Evolutionary conservation across 1,284 basidiomycete species (phyloP).

Genomic region (Mycosarcoma mackinlayi): DNA sequence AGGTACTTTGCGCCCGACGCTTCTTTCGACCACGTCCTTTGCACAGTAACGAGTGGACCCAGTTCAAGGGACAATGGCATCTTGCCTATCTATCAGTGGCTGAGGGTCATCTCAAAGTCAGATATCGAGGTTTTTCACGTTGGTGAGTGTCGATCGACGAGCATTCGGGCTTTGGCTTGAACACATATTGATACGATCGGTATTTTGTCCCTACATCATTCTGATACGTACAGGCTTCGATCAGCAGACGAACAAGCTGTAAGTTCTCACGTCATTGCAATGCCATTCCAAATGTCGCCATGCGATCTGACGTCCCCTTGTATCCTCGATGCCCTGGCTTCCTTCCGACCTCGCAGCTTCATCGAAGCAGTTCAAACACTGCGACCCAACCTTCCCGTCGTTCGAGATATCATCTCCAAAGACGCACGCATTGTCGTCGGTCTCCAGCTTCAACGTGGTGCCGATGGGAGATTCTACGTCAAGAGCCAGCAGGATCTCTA

Average conservation of each 20-base stretch:
- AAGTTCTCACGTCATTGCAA: neutral
- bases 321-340: no score
- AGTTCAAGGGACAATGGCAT: slow-evolving; percentile 62
- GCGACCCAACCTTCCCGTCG: slow-evolving; percentile 46
- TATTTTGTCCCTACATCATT: no score
- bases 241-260: slow-evolving; percentile 29
- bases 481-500: slow-evolving; percentile 64
- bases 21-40: slow-evolving; percentile 65
- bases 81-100: slow-evolving; percentile 66
- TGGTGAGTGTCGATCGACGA: slow-evolving; percentile 45
- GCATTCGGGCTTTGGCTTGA: neutral
- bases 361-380: slow-evolving; percentile 62
- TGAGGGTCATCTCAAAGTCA: slow-evolving; percentile 57
- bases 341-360: slow-evolving; percentile 33
- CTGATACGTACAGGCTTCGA: slow-evolving; percentile 7
- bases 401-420: slow-evolving; percentile 28
- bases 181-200: neutral
- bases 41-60: slow-evolving; percentile 51
- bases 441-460: slow-evolving; percentile 56
- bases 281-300: neutral
- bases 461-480: slow-evolving; percentile 64
- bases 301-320: neutral
- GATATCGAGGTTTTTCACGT: slow-evolving; percentile 57
- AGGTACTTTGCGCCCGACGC: slow-evolving; percentile 62
- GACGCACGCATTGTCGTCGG: slow-evolving; percentile 57